Evolutionary conservation across 1,284 basidiomycete genomes (phyloP).

Genomic region (Wallemia hederae): DNA sequence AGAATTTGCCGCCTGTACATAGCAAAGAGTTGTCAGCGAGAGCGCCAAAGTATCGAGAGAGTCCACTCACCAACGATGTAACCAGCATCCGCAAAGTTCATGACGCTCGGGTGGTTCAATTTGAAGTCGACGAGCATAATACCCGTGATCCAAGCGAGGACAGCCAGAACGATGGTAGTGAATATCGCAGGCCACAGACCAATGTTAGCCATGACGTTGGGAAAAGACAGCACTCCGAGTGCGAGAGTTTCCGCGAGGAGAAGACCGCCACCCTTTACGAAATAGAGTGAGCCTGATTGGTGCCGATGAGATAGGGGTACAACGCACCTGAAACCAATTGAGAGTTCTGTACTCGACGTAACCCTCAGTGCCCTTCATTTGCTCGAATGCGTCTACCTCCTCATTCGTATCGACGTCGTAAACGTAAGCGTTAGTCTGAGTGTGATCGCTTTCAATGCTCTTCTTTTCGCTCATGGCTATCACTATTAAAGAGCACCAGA

Average conservation of each 20-base stretch:
- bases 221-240: neutral
- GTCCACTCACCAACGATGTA: constrained; percentile 13
- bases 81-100: constrained; percentile 15
- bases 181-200: constrained; percentile 5
- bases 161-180: constrained; percentile 10
- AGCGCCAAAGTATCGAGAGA: constrained; percentile 9
- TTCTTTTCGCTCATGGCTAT: too few species aligned
- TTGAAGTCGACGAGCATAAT: constrained; percentile 16
- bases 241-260: neutral
- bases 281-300: neutral
- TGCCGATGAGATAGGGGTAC: neutral
- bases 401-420: too few species aligned
- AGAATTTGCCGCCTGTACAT: too few species aligned
- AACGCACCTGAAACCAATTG: neutral
- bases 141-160: constrained; percentile 12
- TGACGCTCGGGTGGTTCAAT: constrained; percentile 13
- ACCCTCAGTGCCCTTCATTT: neutral
- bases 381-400: neutral
- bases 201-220: neutral
- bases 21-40: constrained; percentile 11
- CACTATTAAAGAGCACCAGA: too few species aligned
- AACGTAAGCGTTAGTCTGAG: too few species aligned
- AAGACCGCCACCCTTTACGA: neutral
- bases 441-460: too few species aligned
- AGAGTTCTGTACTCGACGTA: neutral